Evolutionary conservation across 129 eudicot genomes (phyloP).

Genomic region (Tagetes erecta): DNA sequence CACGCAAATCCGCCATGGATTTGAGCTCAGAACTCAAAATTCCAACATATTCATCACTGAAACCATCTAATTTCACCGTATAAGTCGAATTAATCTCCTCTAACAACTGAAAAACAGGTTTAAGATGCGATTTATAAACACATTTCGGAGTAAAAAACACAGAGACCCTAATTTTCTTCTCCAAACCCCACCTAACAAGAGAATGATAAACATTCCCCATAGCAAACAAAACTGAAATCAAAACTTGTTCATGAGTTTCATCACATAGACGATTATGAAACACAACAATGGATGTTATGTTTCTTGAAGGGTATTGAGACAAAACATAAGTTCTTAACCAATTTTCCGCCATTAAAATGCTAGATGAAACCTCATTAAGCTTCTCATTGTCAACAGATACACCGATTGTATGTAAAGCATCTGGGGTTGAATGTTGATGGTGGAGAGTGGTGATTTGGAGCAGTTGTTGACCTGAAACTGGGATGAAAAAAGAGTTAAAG

Average conservation of each 20-base stretch:
- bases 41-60: conserved; percentile 2
- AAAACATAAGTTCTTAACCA: conserved; percentile 72
- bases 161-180: conserved; percentile 59
- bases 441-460: conserved; percentile 46
- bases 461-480: conserved; percentile 58
- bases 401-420: conserved; percentile 28
- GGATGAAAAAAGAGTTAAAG: neutral
- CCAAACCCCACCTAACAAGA: conserved; percentile 89
- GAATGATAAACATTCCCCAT: conserved; percentile 60
- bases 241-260: conserved; percentile 9
- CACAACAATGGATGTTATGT: conserved; percentile 57
- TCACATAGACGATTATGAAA: conserved; percentile 50
- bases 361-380: conserved; percentile 54
- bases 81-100: conserved; percentile 55
- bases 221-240: conserved; percentile 31
- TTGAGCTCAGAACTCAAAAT: conserved; percentile 33
- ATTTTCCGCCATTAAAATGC: conserved; percentile 65
- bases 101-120: conserved; percentile 49
- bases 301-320: conserved; percentile 54
- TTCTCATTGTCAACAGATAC: conserved; percentile 42
- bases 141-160: conserved; percentile 53
- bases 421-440: conserved; percentile 25
- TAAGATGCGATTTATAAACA: conserved; percentile 28
- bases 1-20: conserved; percentile 46
- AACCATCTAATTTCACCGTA: conserved; percentile 36